Percentiles rank a stretch among this genome's conserved stretches.
phyloP scores from a whole-genome alignment of 139 green algal species.

The Chlorella sp. region DNA sequence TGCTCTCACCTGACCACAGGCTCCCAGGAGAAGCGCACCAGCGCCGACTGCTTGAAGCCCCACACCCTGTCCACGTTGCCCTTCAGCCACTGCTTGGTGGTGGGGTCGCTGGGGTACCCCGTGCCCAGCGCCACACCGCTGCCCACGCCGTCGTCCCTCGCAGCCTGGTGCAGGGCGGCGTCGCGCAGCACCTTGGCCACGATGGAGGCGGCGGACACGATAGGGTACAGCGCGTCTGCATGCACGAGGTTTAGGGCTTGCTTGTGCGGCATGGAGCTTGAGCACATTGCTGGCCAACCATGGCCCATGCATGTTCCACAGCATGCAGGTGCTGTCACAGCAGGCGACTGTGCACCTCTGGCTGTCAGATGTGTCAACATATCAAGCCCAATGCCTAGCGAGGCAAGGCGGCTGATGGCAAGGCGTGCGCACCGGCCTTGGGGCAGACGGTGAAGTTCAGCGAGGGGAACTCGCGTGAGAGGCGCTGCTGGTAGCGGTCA shows the following conservation, averaged over 20 bases:
- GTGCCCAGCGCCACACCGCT: conserved; percentile 32
- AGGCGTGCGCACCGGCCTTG: conserved; percentile 45
- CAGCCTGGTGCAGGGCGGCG: conserved; percentile 12
- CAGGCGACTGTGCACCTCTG: too few relatives aligned
- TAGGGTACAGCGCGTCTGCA: conserved; percentile 77
- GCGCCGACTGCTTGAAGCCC: conserved; percentile 53
- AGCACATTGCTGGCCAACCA: too few relatives aligned
- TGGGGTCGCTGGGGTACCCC: conserved; percentile 71
- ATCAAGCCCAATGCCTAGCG: not conserved
- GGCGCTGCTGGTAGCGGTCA: conserved; percentile 33
- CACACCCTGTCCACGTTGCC: conserved; percentile 66
- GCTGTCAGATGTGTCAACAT: too few relatives aligned
- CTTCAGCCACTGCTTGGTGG: conserved; percentile 77
- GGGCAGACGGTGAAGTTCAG: conserved; percentile 74
- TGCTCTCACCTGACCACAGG: conserved; percentile 14
- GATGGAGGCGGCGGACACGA: conserved; percentile 90
- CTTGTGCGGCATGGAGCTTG: too few relatives aligned
- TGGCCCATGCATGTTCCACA: too few relatives aligned
- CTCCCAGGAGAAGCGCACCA: conserved; percentile 67
- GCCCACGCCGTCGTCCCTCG: conserved; percentile 22
- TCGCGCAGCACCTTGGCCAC: conserved; percentile 80
- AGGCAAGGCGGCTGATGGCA: not conserved
- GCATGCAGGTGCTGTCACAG: too few relatives aligned
- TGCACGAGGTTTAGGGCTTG: too few relatives aligned
- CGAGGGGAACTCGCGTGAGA: conserved; percentile 52